Evolutionary conservation across 495 filamentous ascomycete genomes (phyloP), one percentile per base, ranked within the genome.

Genomic region (Hyphodiscus hymeniophilus): DNA sequence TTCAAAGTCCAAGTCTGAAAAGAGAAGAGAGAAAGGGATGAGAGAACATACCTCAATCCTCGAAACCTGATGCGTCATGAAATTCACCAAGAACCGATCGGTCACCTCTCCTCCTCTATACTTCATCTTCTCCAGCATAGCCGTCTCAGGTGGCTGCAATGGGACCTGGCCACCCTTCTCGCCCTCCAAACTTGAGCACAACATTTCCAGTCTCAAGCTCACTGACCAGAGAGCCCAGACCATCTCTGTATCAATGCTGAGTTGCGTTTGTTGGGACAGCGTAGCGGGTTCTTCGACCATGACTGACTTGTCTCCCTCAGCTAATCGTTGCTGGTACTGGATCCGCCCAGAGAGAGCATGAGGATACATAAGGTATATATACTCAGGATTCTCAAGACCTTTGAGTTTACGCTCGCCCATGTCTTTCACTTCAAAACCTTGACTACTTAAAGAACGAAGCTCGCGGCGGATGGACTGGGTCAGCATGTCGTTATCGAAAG

Each of bases 371-470:
- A 94, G 78, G 62, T 91, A 95, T 43, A 99, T 81, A 44, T 87
- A 81, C 62, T 99, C 92, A 3, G 94, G 92, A 63, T 99, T 99
- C 61, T 99, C 92, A 7, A 99, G 77, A 2, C 92, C 92, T 63
- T 99, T 99, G 28, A 99, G 70, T 57, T 92, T 95, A 34, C 81
- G 80, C 58, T 95, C 86, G 17, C 92, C 92, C 58, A 97, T 85
- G 54, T 94, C 88, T 63, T 95, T 95, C 59, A 96, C 88, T 61
- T 94, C 87, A 59, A 97, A 99, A 15, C 94, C 94, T 68, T 94
- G 88, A 51, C 82, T 88, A 51, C 81, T 89, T 18, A 99, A 73
- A 12, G 85, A 84, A 26, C 89, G 81, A 16, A 98, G 76, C 64
- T 98, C 92, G 33, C 80, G 82, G 50, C 87, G 84, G 51, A 98